A percentile compares a stretch with the other conserved stretches of the same genome.
Conservation (phyloP, 2,329 filamentous ascomycete genomes). For the Sarocladium brachiariae region DNA sequence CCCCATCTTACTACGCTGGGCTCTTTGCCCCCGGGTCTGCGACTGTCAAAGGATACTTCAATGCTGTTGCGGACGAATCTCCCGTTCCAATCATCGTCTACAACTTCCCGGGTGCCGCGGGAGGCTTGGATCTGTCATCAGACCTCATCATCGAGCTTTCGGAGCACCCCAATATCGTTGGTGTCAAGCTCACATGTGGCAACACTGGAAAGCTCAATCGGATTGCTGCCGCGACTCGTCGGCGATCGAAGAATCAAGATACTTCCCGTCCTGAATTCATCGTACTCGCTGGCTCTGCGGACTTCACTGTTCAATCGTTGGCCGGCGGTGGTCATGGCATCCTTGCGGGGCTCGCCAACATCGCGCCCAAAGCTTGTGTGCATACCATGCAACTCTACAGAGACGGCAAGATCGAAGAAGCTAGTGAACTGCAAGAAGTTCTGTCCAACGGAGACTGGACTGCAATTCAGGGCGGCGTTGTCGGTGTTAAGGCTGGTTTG, state of each 20-base stretch:
- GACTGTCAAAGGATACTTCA: conserved; percentile 50
- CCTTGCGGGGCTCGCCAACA: conserved; percentile 33
- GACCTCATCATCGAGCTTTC: conserved; percentile 47
- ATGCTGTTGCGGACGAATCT: conserved; percentile 50
- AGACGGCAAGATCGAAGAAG: conserved; percentile 25
- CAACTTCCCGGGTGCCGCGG: conserved; percentile 57
- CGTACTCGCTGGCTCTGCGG: conserved; percentile 31
- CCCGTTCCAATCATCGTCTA: conserved; percentile 58
- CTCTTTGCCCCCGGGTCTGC: conserved; percentile 47
- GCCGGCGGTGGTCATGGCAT: conserved; percentile 33
- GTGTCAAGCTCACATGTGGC: conserved; percentile 59
- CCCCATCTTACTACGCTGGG: conserved; percentile 69
- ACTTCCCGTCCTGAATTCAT: conserved; percentile 25
- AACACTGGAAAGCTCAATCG: conserved; percentile 56
- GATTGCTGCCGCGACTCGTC: conserved; percentile 31
- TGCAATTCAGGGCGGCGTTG: conserved; percentile 21
- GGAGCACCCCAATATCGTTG: conserved; percentile 50
- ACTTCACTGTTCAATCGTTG: conserved; percentile 34
- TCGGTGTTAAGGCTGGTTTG: conserved; percentile 22
- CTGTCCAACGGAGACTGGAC: conserved; percentile 23
- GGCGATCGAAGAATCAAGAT: conserved; percentile 10
- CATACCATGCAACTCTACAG: conserved; percentile 27
- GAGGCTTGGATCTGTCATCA: conserved; percentile 54
- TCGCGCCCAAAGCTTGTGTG: conserved; percentile 30
- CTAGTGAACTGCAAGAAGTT: conserved; percentile 28